A percentile compares a stretch with the other conserved stretches of the same genome.
Evolutionary conservation across 768 basidiomycete species (phyloP).

Genomic region (Serendipita sp.): DNA sequence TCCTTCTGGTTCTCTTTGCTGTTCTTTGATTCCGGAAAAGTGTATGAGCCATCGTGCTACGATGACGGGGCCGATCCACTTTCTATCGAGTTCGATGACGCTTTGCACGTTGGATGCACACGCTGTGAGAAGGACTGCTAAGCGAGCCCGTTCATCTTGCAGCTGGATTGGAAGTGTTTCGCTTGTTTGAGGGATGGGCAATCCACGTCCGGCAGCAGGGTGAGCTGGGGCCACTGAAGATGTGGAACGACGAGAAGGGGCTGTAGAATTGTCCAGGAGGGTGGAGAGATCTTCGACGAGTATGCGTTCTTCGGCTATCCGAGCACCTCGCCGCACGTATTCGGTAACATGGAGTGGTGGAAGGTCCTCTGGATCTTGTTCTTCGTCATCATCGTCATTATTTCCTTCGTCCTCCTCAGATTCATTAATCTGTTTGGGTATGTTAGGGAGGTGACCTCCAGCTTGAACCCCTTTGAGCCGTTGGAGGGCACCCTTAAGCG

Average conservation of each 20-base stretch:
- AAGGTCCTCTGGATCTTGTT: neutral
- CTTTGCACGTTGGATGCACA: conserved; percentile 37
- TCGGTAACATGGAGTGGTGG: conserved; percentile 25
- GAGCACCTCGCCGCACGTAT: conserved; percentile 55
- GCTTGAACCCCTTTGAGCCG: conserved; percentile 29
- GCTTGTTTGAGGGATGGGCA: conserved; percentile 10
- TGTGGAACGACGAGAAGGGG: no score
- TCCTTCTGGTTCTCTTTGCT: no score
- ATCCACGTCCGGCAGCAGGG: conserved; percentile 13
- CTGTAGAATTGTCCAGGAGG: conserved; percentile 22
- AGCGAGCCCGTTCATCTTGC: conserved; percentile 32
- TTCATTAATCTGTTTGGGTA: conserved; percentile 23
- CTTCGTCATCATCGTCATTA: conserved; percentile 8
- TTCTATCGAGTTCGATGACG: conserved; percentile 33
- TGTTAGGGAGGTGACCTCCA: conserved; percentile 18
- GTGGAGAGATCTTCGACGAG: conserved; percentile 32
- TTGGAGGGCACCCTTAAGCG: conserved; percentile 45
- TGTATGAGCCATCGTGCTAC: conserved; percentile 47
- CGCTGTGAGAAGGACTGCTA: conserved; percentile 39
- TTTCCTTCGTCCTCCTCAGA: conserved; percentile 15
- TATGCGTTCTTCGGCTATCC: conserved; percentile 46
- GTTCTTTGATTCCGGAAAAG: neutral
- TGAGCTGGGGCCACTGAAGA: neutral
- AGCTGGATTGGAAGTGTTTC: conserved; percentile 32
- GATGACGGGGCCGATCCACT: conserved; percentile 36